Evolutionary conservation across 495 filamentous ascomycete species (phyloP), one percentile per base, ranked within the genome.

Genomic region (Hypomontagnella submonticulosa): DNA sequence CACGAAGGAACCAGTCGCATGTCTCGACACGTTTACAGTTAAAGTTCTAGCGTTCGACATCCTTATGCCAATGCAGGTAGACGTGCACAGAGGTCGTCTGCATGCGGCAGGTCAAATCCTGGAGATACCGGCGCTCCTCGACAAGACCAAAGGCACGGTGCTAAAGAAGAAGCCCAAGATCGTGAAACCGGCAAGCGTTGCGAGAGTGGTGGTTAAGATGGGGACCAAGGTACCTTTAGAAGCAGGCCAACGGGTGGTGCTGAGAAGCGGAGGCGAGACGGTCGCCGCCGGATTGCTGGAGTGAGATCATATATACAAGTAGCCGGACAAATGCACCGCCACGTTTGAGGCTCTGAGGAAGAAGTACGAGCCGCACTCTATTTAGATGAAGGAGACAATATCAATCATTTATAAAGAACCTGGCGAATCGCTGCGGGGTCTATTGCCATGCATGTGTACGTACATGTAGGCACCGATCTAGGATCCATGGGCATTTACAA

Each of bases 31-130:
- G 8, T 94, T 98, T 66, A 90, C 84, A 9, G 79, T 88, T 40
- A 97, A 97, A 80, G 84, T 95, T 3, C 79, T 97, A 30, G 92
- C 93, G 2, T 96, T 98, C 73, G 92, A 97, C 62, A 87, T 92
- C 51, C 69, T 99, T 30, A 88, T 91, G 75, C 95, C 95, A 2
- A 93, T 93, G 88, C 82, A 84, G 57, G 88, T 97, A 34, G 95
- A 97, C 70, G 85, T 98, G 13, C 92, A 96, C 73, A 81, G 91
- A 19, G 96, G 96, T 1, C 82, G 92, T 27, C 77, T 97, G 55
- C 90, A 96, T 75, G 86, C 87, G 0, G 83, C 92, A 0, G 95
- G 90, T 1, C 87, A 84, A 59, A 89, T 98, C 44, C 81, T 81
- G 59, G 80, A 83, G 56, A 79, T 99, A 65, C 71, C 89, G 8